These are phyloP conservation scores for Smallanthus sonchifolius DNA, from an alignment of 129 eudicot species.

Conservation along the genomic window DNA sequence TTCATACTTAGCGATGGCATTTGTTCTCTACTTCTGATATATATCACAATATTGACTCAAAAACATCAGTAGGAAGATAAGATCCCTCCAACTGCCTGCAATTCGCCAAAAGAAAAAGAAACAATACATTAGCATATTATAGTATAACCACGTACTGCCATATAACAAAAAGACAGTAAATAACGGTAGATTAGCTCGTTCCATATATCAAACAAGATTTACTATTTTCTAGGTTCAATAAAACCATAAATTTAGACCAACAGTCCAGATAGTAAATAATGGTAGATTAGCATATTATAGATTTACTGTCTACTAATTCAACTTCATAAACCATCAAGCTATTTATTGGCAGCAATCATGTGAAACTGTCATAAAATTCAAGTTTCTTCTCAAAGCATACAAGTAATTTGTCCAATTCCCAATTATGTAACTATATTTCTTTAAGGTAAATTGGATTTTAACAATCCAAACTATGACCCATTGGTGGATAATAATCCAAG, in stretches of 20 bases:
- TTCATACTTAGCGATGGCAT: constrained; percentile 97
- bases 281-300: no score
- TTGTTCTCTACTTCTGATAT: constrained; percentile 40
- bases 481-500: no score
- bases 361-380: not conserved
- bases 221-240: not conserved
- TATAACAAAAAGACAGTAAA: not conserved
- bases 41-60: constrained; percentile 26
- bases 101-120: constrained; percentile 13
- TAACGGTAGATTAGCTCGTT: not conserved
- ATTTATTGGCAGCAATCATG: not conserved
- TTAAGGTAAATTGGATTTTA: no score
- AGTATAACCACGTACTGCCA: not conserved
- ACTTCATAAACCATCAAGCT: not conserved
- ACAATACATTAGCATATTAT: not conserved
- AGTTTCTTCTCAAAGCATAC: not conserved
- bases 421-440: no score
- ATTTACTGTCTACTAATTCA: not conserved
- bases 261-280: not conserved
- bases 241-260: not conserved
- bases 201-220: not conserved
- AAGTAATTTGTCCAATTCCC: not conserved
- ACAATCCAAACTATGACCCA: no score
- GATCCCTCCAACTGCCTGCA: constrained; percentile 28
- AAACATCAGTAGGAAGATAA: constrained; percentile 39